Evolutionary conservation across 164 flowering plant genomes (phyloP).

Genomic region (Magnolia kwangsiensis): DNA sequence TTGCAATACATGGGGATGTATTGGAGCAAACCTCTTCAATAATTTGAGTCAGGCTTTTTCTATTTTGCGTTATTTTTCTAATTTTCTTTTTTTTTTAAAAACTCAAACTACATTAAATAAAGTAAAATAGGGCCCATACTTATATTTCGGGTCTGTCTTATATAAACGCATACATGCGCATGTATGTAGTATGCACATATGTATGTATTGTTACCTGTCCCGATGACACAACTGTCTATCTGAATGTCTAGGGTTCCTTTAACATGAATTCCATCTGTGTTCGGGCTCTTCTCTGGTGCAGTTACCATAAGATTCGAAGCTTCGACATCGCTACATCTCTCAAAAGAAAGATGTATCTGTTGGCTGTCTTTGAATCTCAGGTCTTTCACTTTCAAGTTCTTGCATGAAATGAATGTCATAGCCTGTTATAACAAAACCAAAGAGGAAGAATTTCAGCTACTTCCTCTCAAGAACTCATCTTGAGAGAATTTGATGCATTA

Average conservation of each 20-base stretch:
- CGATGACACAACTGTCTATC: slow-evolving; percentile 34
- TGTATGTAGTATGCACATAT: neutral
- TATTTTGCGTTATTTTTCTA: neutral
- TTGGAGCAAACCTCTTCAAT: no score
- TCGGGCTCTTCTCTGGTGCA: slow-evolving; percentile 15
- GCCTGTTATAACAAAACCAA: slow-evolving; percentile 2
- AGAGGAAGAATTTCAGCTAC: neutral
- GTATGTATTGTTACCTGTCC: slow-evolving; percentile 43
- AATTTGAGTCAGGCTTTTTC: no score
- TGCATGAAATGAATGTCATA: slow-evolving; percentile 7
- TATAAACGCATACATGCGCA: neutral
- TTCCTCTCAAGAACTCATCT: neutral
- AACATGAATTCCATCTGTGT: slow-evolving; percentile 39
- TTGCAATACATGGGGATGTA: no score
- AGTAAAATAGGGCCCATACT: no score
- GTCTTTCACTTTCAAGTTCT: neutral
- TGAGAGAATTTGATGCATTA: neutral
- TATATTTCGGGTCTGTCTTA: no score
- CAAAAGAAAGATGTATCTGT: slow-evolving; percentile 62
- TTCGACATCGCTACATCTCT: slow-evolving; percentile 25
- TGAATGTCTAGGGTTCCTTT: slow-evolving; percentile 38
- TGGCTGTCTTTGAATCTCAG: slow-evolving; percentile 49
- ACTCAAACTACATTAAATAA: neutral
- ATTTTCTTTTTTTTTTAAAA: no score
- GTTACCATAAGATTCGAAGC: slow-evolving; percentile 9